Evolutionary conservation across 2,329 filamentous ascomycete species (phyloP).

Genomic region (Capronia epimyces): DNA sequence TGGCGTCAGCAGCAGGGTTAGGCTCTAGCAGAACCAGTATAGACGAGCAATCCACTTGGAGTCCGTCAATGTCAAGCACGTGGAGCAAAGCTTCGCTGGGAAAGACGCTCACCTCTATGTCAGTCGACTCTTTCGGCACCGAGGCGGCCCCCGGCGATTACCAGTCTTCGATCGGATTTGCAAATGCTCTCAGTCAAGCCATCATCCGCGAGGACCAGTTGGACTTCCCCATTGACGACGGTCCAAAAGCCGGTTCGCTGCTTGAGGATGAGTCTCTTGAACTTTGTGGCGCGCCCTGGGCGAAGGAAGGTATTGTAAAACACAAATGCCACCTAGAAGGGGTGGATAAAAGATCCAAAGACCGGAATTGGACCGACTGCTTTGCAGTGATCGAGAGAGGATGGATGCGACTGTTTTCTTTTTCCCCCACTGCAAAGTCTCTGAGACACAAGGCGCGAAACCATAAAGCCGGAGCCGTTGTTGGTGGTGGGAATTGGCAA

Average conservation of each 20-base stretch:
- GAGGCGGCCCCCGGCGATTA: slow-evolving; percentile 62
- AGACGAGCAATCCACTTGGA: slow-evolving; percentile 87
- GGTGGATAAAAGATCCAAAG: slow-evolving; percentile 84
- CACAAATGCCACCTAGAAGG: slow-evolving; percentile 95
- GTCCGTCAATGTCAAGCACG: slow-evolving; percentile 81
- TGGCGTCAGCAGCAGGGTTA: slow-evolving; percentile 72
- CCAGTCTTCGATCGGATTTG: slow-evolving; percentile 95
- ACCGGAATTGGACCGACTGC: slow-evolving; percentile 88
- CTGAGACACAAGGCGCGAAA: slow-evolving; percentile 59
- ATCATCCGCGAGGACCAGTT: slow-evolving; percentile 84
- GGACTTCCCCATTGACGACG: slow-evolving; percentile 53
- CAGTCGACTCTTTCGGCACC: slow-evolving; percentile 82
- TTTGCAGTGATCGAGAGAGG: slow-evolving; percentile 96
- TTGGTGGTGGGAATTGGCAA: slow-evolving; percentile 97
- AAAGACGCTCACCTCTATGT: slow-evolving; percentile 85
- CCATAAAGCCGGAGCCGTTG: slow-evolving; percentile 58
- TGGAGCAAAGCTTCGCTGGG: slow-evolving; percentile 94
- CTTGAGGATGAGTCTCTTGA: slow-evolving; percentile 91
- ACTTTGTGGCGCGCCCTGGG: slow-evolving; percentile 90
- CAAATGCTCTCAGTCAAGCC: slow-evolving; percentile 90
- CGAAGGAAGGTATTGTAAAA: slow-evolving; percentile 91
- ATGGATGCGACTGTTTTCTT: slow-evolving; percentile 89
- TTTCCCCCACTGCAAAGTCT: slow-evolving; percentile 71
- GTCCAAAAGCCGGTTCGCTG: slow-evolving; percentile 57
- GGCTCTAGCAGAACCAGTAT: slow-evolving; percentile 91